Base-by-base conservation (phyloP, 2,329 filamentous ascomycete species). In the Chaetothyriales sp. region DNA sequence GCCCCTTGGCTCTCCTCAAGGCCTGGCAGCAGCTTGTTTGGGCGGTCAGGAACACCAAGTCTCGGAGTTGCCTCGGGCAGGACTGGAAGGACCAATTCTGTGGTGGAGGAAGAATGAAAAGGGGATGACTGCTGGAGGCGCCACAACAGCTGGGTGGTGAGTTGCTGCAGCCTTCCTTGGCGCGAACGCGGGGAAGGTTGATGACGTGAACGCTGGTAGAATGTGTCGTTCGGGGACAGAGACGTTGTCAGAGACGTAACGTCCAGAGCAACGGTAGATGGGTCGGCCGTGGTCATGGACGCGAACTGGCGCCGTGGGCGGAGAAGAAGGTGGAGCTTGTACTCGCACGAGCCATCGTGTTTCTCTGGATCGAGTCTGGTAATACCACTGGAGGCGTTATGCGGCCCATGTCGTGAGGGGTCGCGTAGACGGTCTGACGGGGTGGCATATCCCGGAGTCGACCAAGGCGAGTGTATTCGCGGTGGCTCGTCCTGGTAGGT, bases 61-160 rank as follows among this genome's bases (percentile, higher is more conserved):
- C 81, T 80, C 6, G 72, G 65, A 7, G 75, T 73, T 50, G 67
- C 69, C 51, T 89, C 81, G 0, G 87, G 86, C 2, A 94, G 70
- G 54, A 81, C 77, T 0, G 89, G 89, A 22, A 94, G 70, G 8
- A 89, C 79, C 15, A 88, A 73, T 53, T 87, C 82, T 25, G 81
- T 82, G 4, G 83, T 83, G 20, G 85, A 85, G 6, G 86, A 86
- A 1, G 86, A 81, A 69, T 95, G 89, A 65, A 94, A 87, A 0
- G 89, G 87, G 7, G 87, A 94, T 1, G 90, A 95, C 66, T 98
- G 92, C 65, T 97, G 89, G 52, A 98, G 69, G 47, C 92, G 79
- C 92, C 92, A 98, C 5, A 98, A 72, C 20, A 98, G 74, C 67
- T 98, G 92, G 0, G 92, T 98, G 0, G 90, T 98, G 56, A 98